Evolutionary conservation across 371 early-diverging fungal genomes (phyloP).

Genomic region (Mortierella sp.): DNA sequence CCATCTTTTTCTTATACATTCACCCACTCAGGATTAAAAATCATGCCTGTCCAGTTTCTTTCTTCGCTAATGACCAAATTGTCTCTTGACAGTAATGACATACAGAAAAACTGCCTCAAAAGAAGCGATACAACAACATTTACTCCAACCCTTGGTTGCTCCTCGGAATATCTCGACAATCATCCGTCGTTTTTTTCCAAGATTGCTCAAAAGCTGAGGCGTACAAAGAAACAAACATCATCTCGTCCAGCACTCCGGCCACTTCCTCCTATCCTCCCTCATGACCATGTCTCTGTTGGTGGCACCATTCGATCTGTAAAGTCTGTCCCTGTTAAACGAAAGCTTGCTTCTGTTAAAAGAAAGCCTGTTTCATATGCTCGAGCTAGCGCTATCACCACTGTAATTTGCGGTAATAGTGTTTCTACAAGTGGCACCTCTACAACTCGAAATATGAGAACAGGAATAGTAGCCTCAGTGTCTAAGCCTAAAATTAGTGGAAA

Average conservation of each 20-base stretch:
- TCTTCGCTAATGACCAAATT: not conserved
- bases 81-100: not conserved
- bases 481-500: not conserved
- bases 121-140: not conserved
- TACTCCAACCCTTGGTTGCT: not conserved
- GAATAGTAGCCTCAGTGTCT: not conserved
- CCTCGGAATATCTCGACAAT: not conserved
- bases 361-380: conserved; percentile 2
- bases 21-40: not conserved
- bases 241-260: too few relatives aligned
- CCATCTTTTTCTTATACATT: not conserved
- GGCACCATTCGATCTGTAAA: not conserved
- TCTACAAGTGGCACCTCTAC: not conserved
- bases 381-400: not conserved
- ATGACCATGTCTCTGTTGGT: not conserved
- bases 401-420: not conserved
- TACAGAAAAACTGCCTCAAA: not conserved
- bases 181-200: too few relatives aligned
- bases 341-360: not conserved
- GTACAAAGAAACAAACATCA: too few relatives aligned
- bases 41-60: not conserved
- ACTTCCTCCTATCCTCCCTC: too few relatives aligned
- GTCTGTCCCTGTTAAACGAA: not conserved
- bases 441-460: not conserved
- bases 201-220: too few relatives aligned